phyloP scores from a whole-genome alignment of 2,329 filamentous ascomycete genomes.

The Bipolaris gigantea region DNA sequence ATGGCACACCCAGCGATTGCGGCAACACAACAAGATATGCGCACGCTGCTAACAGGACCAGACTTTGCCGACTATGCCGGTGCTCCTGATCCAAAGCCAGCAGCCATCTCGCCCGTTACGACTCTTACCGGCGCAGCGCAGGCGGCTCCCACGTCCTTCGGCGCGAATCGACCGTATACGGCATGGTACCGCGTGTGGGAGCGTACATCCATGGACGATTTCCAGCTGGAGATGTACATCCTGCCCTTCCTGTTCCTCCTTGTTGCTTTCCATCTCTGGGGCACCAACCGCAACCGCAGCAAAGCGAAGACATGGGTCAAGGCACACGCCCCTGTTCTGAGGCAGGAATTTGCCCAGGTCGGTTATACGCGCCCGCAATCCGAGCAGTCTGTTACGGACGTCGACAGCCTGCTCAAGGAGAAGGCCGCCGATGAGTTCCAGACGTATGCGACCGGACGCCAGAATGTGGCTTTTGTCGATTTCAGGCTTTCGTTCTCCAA shows the following conservation, averaged over 20 bases:
- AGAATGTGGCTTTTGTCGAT: slow-evolving; percentile 91
- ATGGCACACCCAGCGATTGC: slow-evolving; percentile 14
- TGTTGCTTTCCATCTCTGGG: slow-evolving; percentile 77
- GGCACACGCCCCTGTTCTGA: slow-evolving; percentile 70
- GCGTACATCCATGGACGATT: slow-evolving; percentile 80
- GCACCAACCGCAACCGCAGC: slow-evolving; percentile 74
- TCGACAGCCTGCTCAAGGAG: slow-evolving; percentile 73
- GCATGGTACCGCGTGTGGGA: slow-evolving; percentile 98
- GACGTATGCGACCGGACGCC: slow-evolving; percentile 85
- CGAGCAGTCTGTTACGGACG: slow-evolving; percentile 45
- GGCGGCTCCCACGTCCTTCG: slow-evolving; percentile 46
- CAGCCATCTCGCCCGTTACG: slow-evolving; percentile 51
- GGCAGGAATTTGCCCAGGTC: slow-evolving; percentile 82
- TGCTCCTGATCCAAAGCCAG: slow-evolving; percentile 66
- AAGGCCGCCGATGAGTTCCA: slow-evolving; percentile 84
- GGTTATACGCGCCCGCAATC: slow-evolving; percentile 62
- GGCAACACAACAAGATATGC: neutral
- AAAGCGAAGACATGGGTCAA: slow-evolving; percentile 81
- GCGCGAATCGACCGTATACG: slow-evolving; percentile 67
- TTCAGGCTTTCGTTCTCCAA: slow-evolving; percentile 79
- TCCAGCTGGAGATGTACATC: slow-evolving; percentile 83
- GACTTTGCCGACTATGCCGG: slow-evolving; percentile 94
- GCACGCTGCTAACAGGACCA: slow-evolving; percentile 44
- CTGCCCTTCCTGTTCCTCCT: slow-evolving; percentile 74
- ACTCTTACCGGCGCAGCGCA: slow-evolving; percentile 41